Evolutionary conservation across 2,329 filamentous ascomycete genomes (phyloP).

Genomic region (Thermothelomyces thermophilus): DNA sequence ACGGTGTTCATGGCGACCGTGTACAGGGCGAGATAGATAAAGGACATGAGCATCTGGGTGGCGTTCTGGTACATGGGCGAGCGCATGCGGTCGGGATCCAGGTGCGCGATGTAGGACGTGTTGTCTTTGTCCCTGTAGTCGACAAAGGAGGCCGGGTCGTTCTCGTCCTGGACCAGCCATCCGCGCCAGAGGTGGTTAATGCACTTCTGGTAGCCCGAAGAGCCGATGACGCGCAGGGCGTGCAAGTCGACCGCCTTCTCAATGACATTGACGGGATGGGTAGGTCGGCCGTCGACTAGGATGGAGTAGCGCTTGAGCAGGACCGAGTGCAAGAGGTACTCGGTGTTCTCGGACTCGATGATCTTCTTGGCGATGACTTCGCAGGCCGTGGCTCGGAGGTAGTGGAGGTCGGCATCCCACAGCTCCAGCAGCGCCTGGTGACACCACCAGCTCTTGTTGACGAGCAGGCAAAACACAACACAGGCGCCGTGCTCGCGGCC

Average conservation of each 20-base stretch:
- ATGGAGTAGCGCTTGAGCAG: constrained; percentile 87
- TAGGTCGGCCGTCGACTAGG: constrained; percentile 62
- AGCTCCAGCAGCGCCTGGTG: constrained; percentile 73
- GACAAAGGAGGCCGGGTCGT: constrained; percentile 83
- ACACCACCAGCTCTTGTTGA: constrained; percentile 67
- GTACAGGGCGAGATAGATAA: constrained; percentile 78
- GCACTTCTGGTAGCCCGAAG: constrained; percentile 92
- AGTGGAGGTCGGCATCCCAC: constrained; percentile 84
- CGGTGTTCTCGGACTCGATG: constrained; percentile 75
- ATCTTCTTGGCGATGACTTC: constrained; percentile 84
- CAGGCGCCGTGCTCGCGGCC: constrained; percentile 67
- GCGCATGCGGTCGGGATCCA: constrained; percentile 91
- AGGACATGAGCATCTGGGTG: constrained; percentile 75
- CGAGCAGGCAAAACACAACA: constrained; percentile 75
- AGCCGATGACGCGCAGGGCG: constrained; percentile 79
- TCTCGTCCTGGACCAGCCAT: constrained; percentile 93
- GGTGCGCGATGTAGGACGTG: constrained; percentile 68
- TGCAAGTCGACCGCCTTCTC: constrained; percentile 93
- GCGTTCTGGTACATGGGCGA: constrained; percentile 89
- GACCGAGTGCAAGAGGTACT: constrained; percentile 72
- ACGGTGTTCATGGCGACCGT: constrained; percentile 91
- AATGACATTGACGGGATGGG: constrained; percentile 75
- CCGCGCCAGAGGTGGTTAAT: constrained; percentile 89
- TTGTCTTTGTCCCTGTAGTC: constrained; percentile 80
- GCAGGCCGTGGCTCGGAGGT: constrained; percentile 72